Evolutionary conservation across 169 alveolate genomes (phyloP).

Genomic region (Eimeria sp.): DNA sequence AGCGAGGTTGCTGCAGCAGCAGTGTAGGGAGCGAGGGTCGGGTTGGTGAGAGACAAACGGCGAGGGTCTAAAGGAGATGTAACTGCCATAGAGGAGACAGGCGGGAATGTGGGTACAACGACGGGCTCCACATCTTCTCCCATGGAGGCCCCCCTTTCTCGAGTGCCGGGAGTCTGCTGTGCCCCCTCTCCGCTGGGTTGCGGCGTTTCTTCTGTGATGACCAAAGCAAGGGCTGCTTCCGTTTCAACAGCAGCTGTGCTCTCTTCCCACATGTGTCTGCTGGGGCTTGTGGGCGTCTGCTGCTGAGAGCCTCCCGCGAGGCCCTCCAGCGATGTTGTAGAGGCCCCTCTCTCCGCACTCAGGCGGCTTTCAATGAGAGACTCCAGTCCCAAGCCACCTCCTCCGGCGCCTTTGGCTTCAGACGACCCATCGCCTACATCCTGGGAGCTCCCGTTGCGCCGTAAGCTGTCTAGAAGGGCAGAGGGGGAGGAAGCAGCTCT

Average conservation of each 20-base stretch:
- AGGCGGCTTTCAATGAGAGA: slow-evolving; percentile 9
- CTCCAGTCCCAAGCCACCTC: neutral
- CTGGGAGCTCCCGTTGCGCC: slow-evolving; percentile 29
- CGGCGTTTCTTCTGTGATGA: slow-evolving; percentile 40
- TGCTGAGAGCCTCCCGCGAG: slow-evolving; percentile 18
- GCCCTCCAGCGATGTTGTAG: slow-evolving; percentile 38
- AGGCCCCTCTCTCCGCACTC: slow-evolving; percentile 6
- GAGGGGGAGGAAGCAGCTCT: slow-evolving; percentile 73
- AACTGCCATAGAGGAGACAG: slow-evolving; percentile 25
- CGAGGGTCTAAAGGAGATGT: slow-evolving; percentile 73
- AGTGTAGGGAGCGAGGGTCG: slow-evolving; percentile 60
- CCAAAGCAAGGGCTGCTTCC: slow-evolving; percentile 51
- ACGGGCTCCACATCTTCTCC: slow-evolving; percentile 12
- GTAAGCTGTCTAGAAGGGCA: slow-evolving; percentile 56
- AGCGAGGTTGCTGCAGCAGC: slow-evolving; percentile 56
- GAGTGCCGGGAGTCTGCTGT: slow-evolving; percentile 1
- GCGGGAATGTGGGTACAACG: slow-evolving; percentile 43
- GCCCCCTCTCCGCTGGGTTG: slow-evolving; percentile 47
- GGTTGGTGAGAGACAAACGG: slow-evolving; percentile 42
- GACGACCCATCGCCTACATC: neutral
- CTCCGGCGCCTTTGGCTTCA: slow-evolving; percentile 1
- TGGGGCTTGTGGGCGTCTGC: slow-evolving; percentile 23
- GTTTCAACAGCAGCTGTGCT: slow-evolving; percentile 30
- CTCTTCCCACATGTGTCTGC: neutral
- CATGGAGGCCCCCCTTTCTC: slow-evolving; percentile 1